phyloP scores from a whole-genome alignment of 345 rosid species.

The Salix viminalis region DNA sequence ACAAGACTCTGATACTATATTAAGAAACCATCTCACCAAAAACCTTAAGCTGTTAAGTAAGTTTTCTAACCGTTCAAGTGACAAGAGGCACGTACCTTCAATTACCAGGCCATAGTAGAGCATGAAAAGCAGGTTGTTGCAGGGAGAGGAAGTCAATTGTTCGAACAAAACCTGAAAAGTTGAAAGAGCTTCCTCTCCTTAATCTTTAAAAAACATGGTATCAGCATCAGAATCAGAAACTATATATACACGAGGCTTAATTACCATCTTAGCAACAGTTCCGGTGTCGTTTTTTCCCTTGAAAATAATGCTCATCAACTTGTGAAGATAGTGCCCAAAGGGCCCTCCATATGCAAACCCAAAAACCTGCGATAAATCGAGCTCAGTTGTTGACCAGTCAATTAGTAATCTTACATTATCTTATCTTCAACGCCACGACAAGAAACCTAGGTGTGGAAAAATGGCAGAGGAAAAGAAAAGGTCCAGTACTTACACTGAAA shows the following conservation, averaged over 20 bases:
- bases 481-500: conserved; percentile 45
- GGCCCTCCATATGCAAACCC: conserved; percentile 91
- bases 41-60: too few relatives aligned
- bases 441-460: too few relatives aligned
- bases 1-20: too few relatives aligned
- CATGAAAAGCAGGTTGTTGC: conserved; percentile 88
- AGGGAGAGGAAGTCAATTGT: conserved; percentile 74
- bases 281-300: conserved; percentile 61
- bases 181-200: background rate
- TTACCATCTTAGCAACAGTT: conserved; percentile 90
- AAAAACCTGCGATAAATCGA: conserved; percentile 48
- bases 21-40: too few relatives aligned
- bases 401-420: too few relatives aligned
- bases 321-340: conserved; percentile 84
- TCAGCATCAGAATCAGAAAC: background rate
- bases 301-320: conserved; percentile 72
- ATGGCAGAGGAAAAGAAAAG: background rate
- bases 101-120: conserved; percentile 80
- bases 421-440: too few relatives aligned
- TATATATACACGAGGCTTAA: background rate
- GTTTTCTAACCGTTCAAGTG: too few relatives aligned
- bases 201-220: background rate
- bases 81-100: conserved; percentile 51
- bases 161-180: conserved; percentile 70
- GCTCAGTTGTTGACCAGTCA: background rate